Conservation (phyloP, 2,329 filamentous ascomycete genomes). For the Drechslerella coelobrocha region DNA sequence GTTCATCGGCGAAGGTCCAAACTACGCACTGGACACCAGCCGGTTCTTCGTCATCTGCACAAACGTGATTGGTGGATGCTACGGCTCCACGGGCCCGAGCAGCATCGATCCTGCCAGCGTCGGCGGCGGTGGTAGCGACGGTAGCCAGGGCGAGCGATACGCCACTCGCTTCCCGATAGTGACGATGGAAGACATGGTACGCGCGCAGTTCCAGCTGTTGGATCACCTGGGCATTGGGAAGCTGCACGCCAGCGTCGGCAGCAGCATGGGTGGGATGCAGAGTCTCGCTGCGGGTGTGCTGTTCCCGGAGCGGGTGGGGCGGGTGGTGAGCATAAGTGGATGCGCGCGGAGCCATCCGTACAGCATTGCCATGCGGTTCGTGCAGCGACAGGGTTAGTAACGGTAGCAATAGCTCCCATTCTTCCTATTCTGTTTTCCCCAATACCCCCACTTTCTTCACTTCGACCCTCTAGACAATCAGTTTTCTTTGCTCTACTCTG, state of each 20-base stretch:
- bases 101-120: conserved; percentile 76
- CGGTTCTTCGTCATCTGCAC: conserved; percentile 95
- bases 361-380: conserved; percentile 98
- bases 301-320: conserved; percentile 80
- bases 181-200: conserved; percentile 96
- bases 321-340: conserved; percentile 86
- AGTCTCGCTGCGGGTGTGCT: conserved; percentile 84
- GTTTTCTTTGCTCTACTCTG: neutral
- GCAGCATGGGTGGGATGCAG: conserved; percentile 99
- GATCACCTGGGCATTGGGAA: conserved; percentile 77
- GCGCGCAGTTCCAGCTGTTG: conserved; percentile 88
- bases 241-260: conserved; percentile 90
- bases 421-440: conserved; percentile 4
- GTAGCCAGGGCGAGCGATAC: conserved; percentile 71
- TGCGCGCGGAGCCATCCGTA: conserved; percentile 96
- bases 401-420: neutral
- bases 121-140: neutral
- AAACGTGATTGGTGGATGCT: conserved; percentile 94
- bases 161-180: conserved; percentile 94
- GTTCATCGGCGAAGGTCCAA: conserved; percentile 87
- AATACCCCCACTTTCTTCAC: neutral
- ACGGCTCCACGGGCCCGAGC: conserved; percentile 89
- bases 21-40: conserved; percentile 73
- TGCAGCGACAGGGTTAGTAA: conserved; percentile 75
- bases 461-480: neutral